Evolutionary conservation across 192 early-diverging fungal species (phyloP).

Genomic region (Coemansia asiatica): DNA sequence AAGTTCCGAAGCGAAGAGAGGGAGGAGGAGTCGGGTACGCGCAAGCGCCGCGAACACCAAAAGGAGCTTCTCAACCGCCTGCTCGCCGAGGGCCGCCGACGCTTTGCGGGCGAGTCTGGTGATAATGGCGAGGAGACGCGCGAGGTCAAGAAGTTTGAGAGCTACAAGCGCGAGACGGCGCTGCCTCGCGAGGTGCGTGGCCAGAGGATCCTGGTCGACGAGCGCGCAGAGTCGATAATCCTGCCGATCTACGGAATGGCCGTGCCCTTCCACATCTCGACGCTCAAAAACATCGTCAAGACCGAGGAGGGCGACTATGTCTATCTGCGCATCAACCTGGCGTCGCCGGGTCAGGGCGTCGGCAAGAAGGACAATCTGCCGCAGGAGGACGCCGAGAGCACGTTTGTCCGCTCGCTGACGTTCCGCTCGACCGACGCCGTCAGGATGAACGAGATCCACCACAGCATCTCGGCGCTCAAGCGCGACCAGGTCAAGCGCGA

Average conservation of each 20-base stretch:
- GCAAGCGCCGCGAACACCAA: constrained; percentile 83
- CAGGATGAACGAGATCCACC: constrained; percentile 82
- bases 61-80: constrained; percentile 76
- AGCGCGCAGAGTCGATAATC: constrained; percentile 81
- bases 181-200: constrained; percentile 79
- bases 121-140: constrained; percentile 67
- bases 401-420: constrained; percentile 89
- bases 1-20: constrained; percentile 79
- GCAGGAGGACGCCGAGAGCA: constrained; percentile 83
- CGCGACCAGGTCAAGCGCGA: constrained; percentile 92
- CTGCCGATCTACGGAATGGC: constrained; percentile 94
- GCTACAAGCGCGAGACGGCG: constrained; percentile 87
- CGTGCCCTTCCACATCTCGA: constrained; percentile 98
- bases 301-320: constrained; percentile 90
- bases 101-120: constrained; percentile 69
- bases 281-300: constrained; percentile 91
- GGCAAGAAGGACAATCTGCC: constrained; percentile 88
- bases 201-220: constrained; percentile 88
- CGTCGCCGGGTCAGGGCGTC: constrained; percentile 88
- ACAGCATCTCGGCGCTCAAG: constrained; percentile 87
- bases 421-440: constrained; percentile 84
- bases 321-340: constrained; percentile 91
- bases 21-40: constrained; percentile 76
- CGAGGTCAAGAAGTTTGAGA: constrained; percentile 87
- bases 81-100: constrained; percentile 74